phyloP scores from a whole-genome alignment of 352 stramenopile species.

The Peronospora farinosa region DNA sequence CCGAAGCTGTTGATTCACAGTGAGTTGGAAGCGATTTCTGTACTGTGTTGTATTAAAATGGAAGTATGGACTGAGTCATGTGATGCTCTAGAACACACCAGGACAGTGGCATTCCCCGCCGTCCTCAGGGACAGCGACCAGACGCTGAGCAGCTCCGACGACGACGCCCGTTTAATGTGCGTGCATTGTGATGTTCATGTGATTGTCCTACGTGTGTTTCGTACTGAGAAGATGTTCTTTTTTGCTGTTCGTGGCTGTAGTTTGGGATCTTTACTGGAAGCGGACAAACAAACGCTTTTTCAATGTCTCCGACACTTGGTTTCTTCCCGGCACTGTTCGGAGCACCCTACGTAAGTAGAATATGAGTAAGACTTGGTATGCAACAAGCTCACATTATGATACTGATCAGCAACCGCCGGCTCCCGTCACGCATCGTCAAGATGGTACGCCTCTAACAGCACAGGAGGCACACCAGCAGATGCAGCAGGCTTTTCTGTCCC shows the following conservation, averaged over 20 bases:
- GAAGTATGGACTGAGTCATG: not conserved
- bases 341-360: conserved; percentile 29
- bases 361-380: too few relatives aligned
- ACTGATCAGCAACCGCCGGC: conserved; percentile 32
- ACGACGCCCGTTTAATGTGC: conserved; percentile 42
- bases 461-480: conserved; percentile 55
- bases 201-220: not conserved
- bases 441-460: conserved; percentile 43
- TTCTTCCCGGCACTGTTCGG: conserved; percentile 86
- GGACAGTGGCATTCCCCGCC: conserved; percentile 40
- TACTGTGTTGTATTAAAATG: not conserved
- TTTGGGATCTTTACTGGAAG: conserved; percentile 37
- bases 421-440: conserved; percentile 33
- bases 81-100: conserved; percentile 21
- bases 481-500: conserved; percentile 70
- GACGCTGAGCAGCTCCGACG: conserved; percentile 56
- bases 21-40: conserved; percentile 1
- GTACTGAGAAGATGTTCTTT: not conserved
- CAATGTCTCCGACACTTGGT: conserved; percentile 63
- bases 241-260: conserved; percentile 6
- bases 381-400: too few relatives aligned
- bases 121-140: conserved; percentile 54
- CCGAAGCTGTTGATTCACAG: conserved; percentile 65
- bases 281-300: conserved; percentile 30
- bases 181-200: conserved; percentile 1